Evolutionary conservation across 2,329 filamentous ascomycete species (phyloP).

Genomic region (Golovinomyces cichoracearum): DNA sequence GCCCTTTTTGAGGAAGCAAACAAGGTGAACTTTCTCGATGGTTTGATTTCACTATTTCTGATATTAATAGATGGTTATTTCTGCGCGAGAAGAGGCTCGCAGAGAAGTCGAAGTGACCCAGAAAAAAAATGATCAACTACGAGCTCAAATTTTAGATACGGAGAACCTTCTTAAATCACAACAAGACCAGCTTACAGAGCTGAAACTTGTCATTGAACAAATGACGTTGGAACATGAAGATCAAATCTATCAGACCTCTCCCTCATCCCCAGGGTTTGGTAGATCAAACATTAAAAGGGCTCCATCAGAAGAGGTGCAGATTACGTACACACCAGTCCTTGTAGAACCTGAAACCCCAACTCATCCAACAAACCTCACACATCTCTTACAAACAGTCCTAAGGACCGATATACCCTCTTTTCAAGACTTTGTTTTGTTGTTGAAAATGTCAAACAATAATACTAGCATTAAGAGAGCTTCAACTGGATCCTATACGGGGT

Average conservation of each 20-base stretch:
- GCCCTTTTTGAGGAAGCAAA: slow-evolving; percentile 97
- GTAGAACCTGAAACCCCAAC: slow-evolving; percentile 25
- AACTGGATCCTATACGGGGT: slow-evolving; percentile 38
- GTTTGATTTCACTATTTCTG: slow-evolving; percentile 19
- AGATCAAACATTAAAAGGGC: slow-evolving; percentile 36
- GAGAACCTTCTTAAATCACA: slow-evolving; percentile 67
- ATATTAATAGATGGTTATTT: slow-evolving; percentile 79
- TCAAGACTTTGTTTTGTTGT: slow-evolving; percentile 59
- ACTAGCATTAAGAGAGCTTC: slow-evolving; percentile 36
- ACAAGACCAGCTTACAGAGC: slow-evolving; percentile 72
- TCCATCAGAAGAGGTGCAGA: slow-evolving; percentile 17
- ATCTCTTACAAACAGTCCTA: slow-evolving; percentile 60
- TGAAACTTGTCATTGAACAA: slow-evolving; percentile 79
- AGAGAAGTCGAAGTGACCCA: slow-evolving; percentile 57
- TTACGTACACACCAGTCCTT: slow-evolving; percentile 8
- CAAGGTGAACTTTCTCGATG: slow-evolving; percentile 24
- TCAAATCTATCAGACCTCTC: slow-evolving; percentile 37
- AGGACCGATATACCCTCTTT: slow-evolving; percentile 59
- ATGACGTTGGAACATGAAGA: slow-evolving; percentile 54
- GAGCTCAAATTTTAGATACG: slow-evolving; percentile 61
- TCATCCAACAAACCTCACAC: slow-evolving; percentile 46
- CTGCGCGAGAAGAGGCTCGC: slow-evolving; percentile 68
- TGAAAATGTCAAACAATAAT: slow-evolving; percentile 36
- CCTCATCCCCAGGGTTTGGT: slow-evolving; percentile 51
- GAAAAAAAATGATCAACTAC: slow-evolving; percentile 69